Evolutionary conservation across 139 green algal genomes (phyloP).

Genomic region (Asterochloris sp.): DNA sequence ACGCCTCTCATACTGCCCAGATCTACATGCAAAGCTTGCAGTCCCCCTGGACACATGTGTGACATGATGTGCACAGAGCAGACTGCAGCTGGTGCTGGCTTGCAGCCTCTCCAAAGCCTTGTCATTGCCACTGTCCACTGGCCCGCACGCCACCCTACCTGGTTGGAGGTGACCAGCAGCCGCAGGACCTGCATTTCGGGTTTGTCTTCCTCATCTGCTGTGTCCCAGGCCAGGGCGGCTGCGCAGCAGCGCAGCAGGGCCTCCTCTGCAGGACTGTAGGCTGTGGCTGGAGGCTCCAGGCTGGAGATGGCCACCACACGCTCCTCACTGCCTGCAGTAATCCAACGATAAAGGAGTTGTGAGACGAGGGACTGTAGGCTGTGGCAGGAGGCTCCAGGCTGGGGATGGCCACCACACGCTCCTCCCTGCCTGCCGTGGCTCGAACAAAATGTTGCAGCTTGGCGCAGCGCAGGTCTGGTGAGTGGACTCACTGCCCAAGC

Average conservation of each 20-base stretch:
- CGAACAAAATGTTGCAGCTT: background rate
- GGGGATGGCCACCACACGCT: background rate
- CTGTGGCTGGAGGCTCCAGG: background rate
- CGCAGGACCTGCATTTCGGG: slow-evolving; percentile 1
- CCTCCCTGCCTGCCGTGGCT: background rate
- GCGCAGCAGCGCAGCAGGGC: background rate
- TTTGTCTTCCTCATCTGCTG: background rate
- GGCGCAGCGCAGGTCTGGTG: too few relatives aligned
- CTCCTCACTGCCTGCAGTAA: slow-evolving; percentile 8
- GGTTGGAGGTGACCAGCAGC: slow-evolving; percentile 1
- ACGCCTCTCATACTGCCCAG: too few relatives aligned
- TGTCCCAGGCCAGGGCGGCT: background rate
- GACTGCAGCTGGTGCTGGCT: too few relatives aligned
- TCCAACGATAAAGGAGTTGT: background rate
- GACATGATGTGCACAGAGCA: too few relatives aligned
- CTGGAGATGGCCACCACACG: slow-evolving; percentile 9
- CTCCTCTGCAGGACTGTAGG: background rate
- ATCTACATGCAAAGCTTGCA: too few relatives aligned
- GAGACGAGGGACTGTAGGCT: too few relatives aligned
- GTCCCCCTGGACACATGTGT: too few relatives aligned
- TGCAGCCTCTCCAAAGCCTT: background rate
- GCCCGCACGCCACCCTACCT: background rate
- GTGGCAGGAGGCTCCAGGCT: background rate
- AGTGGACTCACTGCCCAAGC: too few relatives aligned
- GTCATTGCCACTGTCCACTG: background rate